phyloP scores from a whole-genome alignment of 2,329 filamentous ascomycete genomes.

The Fusarium incarnatum region DNA sequence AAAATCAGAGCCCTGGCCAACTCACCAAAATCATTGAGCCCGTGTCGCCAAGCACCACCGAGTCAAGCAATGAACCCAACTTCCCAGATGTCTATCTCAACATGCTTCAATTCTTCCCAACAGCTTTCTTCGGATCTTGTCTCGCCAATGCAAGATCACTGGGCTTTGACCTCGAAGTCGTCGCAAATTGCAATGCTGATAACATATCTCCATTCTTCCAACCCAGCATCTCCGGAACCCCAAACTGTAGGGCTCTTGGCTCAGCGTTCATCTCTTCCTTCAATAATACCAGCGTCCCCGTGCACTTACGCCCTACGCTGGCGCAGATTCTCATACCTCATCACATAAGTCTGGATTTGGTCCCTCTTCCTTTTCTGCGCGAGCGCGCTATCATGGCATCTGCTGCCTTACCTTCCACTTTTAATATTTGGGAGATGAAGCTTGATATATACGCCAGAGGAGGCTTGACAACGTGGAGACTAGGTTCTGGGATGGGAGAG shows the following conservation, averaged over 20 bases:
- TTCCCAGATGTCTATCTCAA: conserved; percentile 32
- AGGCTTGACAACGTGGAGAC: conserved; percentile 37
- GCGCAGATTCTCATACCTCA: conserved; percentile 46
- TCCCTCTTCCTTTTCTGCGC: conserved; percentile 43
- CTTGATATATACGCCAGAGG: conserved; percentile 42
- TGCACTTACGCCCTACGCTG: conserved; percentile 42
- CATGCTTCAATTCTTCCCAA: conserved; percentile 30
- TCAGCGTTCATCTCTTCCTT: background rate
- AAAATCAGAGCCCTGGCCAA: background rate
- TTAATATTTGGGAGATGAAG: conserved; percentile 45
- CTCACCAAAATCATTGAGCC: background rate
- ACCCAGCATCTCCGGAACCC: conserved; percentile 10
- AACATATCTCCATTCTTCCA: conserved; percentile 44
- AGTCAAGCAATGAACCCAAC: rapidly evolving
- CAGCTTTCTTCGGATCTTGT: conserved; percentile 36
- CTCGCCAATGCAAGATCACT: conserved; percentile 41
- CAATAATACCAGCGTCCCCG: conserved; percentile 19
- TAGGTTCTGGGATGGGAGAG: background rate
- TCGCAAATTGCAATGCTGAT: conserved; percentile 29
- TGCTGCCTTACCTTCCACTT: conserved; percentile 34
- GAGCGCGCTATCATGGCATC: conserved; percentile 46
- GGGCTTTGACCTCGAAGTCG: conserved; percentile 15
- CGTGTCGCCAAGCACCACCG: background rate
- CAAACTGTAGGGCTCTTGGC: conserved; percentile 13
- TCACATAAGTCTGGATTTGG: conserved; percentile 43